A percentile compares a stretch with the other conserved stretches of the same genome.
Conservation (phyloP, 2,329 filamentous ascomycete species). For the Penicillium sp. region DNA sequence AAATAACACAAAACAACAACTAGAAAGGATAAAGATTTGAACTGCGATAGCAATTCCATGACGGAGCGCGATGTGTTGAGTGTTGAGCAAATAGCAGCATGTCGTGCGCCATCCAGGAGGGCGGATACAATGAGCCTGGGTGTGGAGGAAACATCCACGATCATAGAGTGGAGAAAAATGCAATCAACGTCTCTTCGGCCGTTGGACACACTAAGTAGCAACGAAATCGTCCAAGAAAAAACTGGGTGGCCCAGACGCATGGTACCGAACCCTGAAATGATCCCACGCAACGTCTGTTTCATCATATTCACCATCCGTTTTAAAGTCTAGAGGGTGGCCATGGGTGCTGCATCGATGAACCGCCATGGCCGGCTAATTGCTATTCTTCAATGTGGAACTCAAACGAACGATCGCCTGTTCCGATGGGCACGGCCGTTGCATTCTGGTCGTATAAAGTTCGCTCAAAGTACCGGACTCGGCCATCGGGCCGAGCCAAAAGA, state of each 20-base stretch:
- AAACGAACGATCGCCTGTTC: constrained; percentile 43
- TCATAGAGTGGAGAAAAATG: neutral
- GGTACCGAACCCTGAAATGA: neutral
- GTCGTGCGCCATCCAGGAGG: too few relatives aligned
- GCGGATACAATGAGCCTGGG: neutral
- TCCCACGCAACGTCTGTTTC: neutral
- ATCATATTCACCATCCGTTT: constrained; percentile 5
- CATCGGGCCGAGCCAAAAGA: constrained; percentile 51
- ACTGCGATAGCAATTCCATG: too few relatives aligned
- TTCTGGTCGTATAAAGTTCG: constrained; percentile 54
- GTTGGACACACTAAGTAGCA: too few relatives aligned
- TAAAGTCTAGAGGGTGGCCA: neutral
- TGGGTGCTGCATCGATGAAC: neutral
- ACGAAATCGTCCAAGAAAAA: too few relatives aligned
- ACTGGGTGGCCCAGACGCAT: neutral
- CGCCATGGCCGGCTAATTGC: constrained; percentile 3
- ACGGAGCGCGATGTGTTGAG: too few relatives aligned
- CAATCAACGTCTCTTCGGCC: too few relatives aligned
- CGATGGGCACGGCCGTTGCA: constrained; percentile 42
- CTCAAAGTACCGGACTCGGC: constrained; percentile 56
- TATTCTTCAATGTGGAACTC: constrained; percentile 28
- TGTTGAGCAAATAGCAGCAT: too few relatives aligned
- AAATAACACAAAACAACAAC: too few relatives aligned
- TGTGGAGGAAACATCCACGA: neutral
- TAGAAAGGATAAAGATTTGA: too few relatives aligned